Percentiles rank a stretch among this genome's conserved stretches.
These are phyloP conservation scores for Nicotiana paniculata DNA, from an alignment of 257 asterid species.

Conservation along the genomic window DNA sequence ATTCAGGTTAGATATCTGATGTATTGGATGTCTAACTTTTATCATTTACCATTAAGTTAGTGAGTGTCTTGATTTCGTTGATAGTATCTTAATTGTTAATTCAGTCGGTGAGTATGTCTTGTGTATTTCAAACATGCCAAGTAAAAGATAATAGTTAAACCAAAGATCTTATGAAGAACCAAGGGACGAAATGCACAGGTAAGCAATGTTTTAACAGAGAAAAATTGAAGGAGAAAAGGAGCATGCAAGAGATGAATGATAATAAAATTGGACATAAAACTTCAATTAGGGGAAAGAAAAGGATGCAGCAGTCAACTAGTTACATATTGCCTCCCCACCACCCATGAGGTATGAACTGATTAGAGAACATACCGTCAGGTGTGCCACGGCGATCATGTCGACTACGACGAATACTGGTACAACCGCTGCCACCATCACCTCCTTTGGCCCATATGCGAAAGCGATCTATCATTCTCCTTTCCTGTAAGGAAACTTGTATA, in stretches of 20 bases:
- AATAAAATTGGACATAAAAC: background rate
- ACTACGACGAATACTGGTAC: conserved; percentile 77
- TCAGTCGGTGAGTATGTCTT: background rate
- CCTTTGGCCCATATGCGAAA: conserved; percentile 80
- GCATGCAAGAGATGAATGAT: background rate
- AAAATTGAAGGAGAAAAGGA: background rate
- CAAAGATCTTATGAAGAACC: background rate
- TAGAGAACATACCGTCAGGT: conserved; percentile 70
- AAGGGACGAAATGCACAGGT: background rate
- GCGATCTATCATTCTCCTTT: conserved; percentile 80
- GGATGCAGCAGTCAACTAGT: background rate
- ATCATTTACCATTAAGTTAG: background rate
- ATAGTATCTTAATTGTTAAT: background rate
- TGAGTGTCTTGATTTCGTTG: background rate
- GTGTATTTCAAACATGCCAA: background rate
- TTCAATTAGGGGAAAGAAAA: background rate
- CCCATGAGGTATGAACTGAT: background rate
- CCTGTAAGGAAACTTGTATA: conserved; percentile 39
- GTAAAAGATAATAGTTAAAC: background rate
- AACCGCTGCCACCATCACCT: conserved; percentile 96
- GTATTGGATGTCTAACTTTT: background rate
- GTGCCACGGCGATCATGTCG: conserved; percentile 74
- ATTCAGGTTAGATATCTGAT: background rate
- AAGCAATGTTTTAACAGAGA: background rate
- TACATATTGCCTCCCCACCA: background rate